Conservation (phyloP, 106 monocot species). For the Dendrobium nobile region DNA sequence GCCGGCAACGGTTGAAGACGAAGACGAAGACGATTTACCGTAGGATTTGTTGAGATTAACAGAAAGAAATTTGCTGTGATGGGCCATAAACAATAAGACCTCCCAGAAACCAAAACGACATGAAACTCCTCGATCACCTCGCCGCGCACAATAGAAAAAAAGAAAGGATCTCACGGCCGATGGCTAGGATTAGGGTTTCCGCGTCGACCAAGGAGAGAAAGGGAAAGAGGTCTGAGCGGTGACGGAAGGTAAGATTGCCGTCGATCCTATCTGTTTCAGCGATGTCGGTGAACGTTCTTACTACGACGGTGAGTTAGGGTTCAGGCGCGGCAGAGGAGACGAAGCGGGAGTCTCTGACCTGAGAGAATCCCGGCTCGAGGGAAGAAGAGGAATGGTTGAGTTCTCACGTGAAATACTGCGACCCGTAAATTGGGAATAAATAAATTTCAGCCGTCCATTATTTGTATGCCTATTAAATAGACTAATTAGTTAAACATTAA, state of each 20-base stretch:
- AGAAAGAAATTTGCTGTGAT: slow-evolving; percentile 76
- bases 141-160: not conserved
- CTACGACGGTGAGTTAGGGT: not conserved
- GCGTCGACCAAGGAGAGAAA: not conserved
- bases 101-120: not conserved
- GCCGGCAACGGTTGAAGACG: not conserved
- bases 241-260: not conserved
- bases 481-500: too few relatives aligned
- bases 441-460: too few relatives aligned
- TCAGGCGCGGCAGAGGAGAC: not conserved
- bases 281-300: not conserved
- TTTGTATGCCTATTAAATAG: too few relatives aligned
- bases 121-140: not conserved
- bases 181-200: not conserved
- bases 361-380: slow-evolving; percentile 2
- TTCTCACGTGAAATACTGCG: not conserved
- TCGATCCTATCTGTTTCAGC: not conserved
- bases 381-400: not conserved
- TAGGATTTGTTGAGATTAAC: slow-evolving; percentile 92
- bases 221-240: not conserved
- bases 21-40: slow-evolving; percentile 24
- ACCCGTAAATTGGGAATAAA: not conserved
- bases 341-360: not conserved
- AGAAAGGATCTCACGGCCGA: not conserved
- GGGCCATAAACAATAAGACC: slow-evolving; percentile 43